Base-by-base conservation (phyloP, 768 basidiomycete genomes). In the Panaeolus cyanescens region DNA sequence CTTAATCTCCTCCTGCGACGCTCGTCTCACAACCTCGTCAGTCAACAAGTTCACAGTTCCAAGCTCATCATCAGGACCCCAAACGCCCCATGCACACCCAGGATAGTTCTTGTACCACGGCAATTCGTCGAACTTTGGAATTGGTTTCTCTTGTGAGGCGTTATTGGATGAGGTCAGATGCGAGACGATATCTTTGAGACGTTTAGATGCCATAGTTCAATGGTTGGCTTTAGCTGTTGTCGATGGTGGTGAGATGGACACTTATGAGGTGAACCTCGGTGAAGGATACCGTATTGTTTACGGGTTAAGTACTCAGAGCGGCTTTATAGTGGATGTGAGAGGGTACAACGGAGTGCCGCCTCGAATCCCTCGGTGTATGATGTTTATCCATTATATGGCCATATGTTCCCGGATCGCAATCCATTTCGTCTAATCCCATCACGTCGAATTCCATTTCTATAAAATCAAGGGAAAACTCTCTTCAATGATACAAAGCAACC, bases 11-110 rank as follows among this genome's bases (percentile, higher is more conserved):
- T 86, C 85, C 28, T 72, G 68, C 15, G 85, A 84, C 15, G 86
- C 83, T 39, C 73, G 72, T 65, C 81, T 77, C n/a, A 89, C 85
- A n/a, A 88, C 80, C 10, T 83, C 81, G 20, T 83, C 81, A 1
- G 89, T 89, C 34, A 90, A 70, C 54, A 90, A 63, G 67, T 90
- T 90, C 36, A 90, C 75, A 5, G 87, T 90, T 1, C 89, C 89
- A 19, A 90, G 76, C 65, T 90, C 77, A 62, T 90, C 89, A 19
- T 84, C 81, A 34, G 79, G 72, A 25, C 88, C 88, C 87, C 87
- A 90, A 9, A 89, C 77, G 3, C 77, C 78, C 89, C 89, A 90
- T 2, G 88, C 89, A 59, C 88, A 90, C 9, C 88, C 89, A 56
- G 70, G 80, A 73, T 67, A 82, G 68, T 75, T 83, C 76, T 77